Evolutionary conservation across 352 stramenopile species (phyloP).

Genomic region (Lagenidium sp.): DNA sequence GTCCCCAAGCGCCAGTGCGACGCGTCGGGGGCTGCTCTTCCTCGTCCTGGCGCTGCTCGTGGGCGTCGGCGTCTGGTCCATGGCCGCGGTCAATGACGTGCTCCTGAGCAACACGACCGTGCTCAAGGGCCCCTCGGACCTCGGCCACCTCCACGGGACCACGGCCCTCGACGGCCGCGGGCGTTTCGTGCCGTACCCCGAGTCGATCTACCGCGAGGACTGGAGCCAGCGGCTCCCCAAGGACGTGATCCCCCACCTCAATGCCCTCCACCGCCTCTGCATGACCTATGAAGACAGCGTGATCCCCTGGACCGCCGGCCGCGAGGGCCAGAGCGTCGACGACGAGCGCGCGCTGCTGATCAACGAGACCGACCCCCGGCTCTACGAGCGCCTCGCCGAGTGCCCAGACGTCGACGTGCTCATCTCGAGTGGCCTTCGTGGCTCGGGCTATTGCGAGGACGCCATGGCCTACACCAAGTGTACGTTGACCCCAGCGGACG

Average conservation of each 20-base stretch:
- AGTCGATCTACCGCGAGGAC: too few species aligned
- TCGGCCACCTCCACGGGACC: too few species aligned
- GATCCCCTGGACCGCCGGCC: conserved; percentile 33
- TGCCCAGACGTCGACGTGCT: conserved; percentile 68
- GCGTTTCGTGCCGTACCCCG: too few species aligned
- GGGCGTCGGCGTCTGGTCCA: too few species aligned
- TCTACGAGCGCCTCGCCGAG: conserved; percentile 36
- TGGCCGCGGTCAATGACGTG: too few species aligned
- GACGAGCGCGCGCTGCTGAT: conserved; percentile 18
- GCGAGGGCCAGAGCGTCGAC: background rate
- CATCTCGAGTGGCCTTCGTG: conserved; percentile 24
- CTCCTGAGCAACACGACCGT: too few species aligned
- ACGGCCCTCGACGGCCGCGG: too few species aligned
- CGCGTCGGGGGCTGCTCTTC: too few species aligned
- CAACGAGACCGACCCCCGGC: conserved; percentile 16
- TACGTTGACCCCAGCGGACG: too few species aligned
- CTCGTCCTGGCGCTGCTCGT: too few species aligned
- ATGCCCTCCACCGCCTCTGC: conserved; percentile 37
- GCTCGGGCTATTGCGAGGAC: conserved; percentile 68
- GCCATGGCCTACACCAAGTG: conserved; percentile 49
- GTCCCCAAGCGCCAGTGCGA: too few species aligned
- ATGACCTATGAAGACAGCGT: conserved; percentile 31
- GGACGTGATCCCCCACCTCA: conserved; percentile 33
- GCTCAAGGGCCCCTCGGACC: too few species aligned
- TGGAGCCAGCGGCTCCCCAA: conserved; percentile 6